Base-by-base conservation (phyloP, 1,284 basidiomycete species). In the Apiotrichum akiyoshidainum region DNA sequence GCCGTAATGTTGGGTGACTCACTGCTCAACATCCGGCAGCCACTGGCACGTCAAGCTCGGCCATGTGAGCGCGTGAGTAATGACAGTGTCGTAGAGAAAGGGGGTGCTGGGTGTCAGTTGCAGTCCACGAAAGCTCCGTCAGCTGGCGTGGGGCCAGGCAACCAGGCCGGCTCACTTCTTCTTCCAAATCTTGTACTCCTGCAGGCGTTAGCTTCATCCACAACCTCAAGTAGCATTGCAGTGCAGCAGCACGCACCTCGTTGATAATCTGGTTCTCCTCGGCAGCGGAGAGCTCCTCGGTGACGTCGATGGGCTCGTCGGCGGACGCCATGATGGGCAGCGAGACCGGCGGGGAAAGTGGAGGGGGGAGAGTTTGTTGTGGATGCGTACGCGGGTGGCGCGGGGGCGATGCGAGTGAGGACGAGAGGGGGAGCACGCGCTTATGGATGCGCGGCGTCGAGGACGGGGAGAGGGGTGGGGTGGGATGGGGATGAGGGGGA, bases 21-120 rank as follows among this genome's bases (percentile, higher is more conserved):
- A 93, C 92, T 85, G 84, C 79, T 97, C 92, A 78, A 87, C 88
- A 81, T 99, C 95, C 0, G 96, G 96, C 75, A 99, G 91, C 96
- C 96, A 99, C 80, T 99, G 96, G 76, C 91, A 94, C 3, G 96
- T 99, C 69, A 99, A 78, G 69, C 88, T 92, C 17, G 96, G 96
- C 96, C 96, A 99, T 76, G 97, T 93, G 55, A 99, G 83, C 31
- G 96, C 95, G 74, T 98, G 94, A 0, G 95, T 98, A 69, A 99
- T 89, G 65, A 99, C 91, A 21, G 95, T 84, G 79, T 99, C 95
- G 79, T 99, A 99, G 31, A 98, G 85, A 79, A 96, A 97, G 21
- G 92, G 92, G 49, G 92, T 90, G 79, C 74, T 76, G 54, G 22
- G 42, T 16, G 55, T 58, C 37, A 58, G 53, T 37, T 9, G 19